phyloP scores from a whole-genome alignment of 2,329 filamentous ascomycete genomes.

The Colletotrichum falcatum region DNA sequence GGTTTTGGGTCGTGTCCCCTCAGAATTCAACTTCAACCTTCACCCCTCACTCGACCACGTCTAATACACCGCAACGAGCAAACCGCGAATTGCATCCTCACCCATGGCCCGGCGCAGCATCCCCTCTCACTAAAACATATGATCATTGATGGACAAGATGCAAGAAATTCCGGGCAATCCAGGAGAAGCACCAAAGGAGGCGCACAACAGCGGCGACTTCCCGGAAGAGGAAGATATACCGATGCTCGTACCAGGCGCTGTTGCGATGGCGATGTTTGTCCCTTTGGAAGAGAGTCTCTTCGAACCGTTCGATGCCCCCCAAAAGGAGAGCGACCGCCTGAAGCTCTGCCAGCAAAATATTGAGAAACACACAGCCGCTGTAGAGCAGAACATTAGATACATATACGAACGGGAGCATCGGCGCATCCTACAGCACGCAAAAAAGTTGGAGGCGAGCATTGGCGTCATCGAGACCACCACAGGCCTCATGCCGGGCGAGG shows the following conservation, averaged over 20 bases:
- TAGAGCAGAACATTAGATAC: constrained; percentile 49
- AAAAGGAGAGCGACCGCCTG: constrained; percentile 47
- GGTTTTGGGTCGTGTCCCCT: too few relatives aligned
- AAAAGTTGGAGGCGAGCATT: constrained; percentile 21
- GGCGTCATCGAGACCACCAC: constrained; percentile 13
- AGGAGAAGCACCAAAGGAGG: not conserved
- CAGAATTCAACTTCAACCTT: constrained; percentile 4
- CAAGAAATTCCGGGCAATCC: not conserved
- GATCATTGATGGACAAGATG: not conserved
- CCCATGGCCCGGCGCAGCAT: not conserved
- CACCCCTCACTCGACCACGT: not conserved
- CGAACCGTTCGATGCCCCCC: constrained; percentile 44
- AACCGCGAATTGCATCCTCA: not conserved
- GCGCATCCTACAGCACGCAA: constrained; percentile 46
- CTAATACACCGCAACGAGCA: not conserved
- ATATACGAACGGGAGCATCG: constrained; percentile 51
- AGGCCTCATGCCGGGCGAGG: constrained; percentile 14
- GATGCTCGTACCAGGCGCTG: constrained; percentile 42
- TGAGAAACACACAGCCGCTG: constrained; percentile 47
- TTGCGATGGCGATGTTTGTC: constrained; percentile 48
- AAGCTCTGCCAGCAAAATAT: constrained; percentile 47
- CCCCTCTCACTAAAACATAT: not conserved
- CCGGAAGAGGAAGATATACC: constrained; percentile 42
- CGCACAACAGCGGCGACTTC: not conserved
- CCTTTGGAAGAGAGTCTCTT: constrained; percentile 49